These are phyloP conservation scores for Pyrenula aspistea DNA, from an alignment of 495 filamentous ascomycete species.

Conservation along the genomic window DNA sequence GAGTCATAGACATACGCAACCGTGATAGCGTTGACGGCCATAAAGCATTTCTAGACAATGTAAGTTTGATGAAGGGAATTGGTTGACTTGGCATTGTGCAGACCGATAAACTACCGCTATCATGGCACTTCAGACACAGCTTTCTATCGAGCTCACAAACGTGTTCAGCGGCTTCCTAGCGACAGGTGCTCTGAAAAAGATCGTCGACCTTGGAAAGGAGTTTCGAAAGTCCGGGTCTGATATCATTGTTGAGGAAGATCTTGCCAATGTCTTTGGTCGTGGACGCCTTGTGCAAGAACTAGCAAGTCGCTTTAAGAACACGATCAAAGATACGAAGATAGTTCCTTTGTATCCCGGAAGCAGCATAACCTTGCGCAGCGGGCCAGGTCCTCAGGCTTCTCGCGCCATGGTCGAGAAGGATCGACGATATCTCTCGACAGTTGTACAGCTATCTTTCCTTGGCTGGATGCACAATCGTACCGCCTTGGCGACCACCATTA, in stretches of 20 bases:
- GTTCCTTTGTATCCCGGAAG: background rate
- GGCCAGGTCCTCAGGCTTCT: constrained; percentile 4
- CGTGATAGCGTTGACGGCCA: background rate
- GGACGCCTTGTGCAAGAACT: constrained; percentile 3
- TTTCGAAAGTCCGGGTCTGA: constrained; percentile 7
- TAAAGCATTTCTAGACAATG: background rate
- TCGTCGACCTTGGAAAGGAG: constrained; percentile 4
- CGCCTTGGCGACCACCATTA: constrained; percentile 3
- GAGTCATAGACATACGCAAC: background rate
- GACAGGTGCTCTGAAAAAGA: background rate
- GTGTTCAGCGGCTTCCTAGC: background rate
- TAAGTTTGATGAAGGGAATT: background rate
- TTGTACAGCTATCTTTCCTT: constrained; percentile 10
- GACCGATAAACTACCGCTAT: background rate
- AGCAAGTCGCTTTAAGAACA: constrained; percentile 4
- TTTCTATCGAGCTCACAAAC: constrained; percentile 1
- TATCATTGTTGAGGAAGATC: constrained; percentile 8
- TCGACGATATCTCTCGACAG: constrained; percentile 3
- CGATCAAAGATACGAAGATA: constrained; percentile 3
- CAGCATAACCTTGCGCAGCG: constrained; percentile 4
- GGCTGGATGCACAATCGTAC: constrained; percentile 6
- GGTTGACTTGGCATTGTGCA: background rate
- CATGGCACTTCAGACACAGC: background rate
- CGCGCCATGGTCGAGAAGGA: constrained; percentile 6
- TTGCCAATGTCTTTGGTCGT: constrained; percentile 7